Percentiles rank a stretch among this genome's conserved stretches.
phyloP scores from a whole-genome alignment of 306 rosid species.

The Prunus mume region DNA sequence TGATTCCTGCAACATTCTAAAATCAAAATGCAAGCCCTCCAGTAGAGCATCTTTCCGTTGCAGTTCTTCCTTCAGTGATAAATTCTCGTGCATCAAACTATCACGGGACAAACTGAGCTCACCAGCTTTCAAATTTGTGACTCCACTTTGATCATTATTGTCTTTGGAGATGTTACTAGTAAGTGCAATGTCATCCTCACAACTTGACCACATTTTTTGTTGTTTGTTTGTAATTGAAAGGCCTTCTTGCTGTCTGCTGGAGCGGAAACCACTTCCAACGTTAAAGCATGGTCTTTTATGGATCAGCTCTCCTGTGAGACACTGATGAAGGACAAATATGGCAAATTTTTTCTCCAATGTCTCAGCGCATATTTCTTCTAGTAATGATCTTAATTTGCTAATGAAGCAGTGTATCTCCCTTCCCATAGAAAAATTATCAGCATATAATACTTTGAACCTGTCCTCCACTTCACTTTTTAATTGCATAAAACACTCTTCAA shows the following conservation, averaged over 20 bases:
- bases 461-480: slow-evolving; percentile 62
- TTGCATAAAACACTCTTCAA: slow-evolving; percentile 60
- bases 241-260: slow-evolving; percentile 30
- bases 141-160: slow-evolving; percentile 25
- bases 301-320: slow-evolving; percentile 36
- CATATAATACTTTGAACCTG: slow-evolving; percentile 38
- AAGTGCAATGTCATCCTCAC: slow-evolving; percentile 24
- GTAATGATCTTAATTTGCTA: slow-evolving; percentile 43
- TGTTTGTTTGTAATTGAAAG: slow-evolving; percentile 9
- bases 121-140: slow-evolving; percentile 32
- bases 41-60: slow-evolving; percentile 68
- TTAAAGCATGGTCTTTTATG: slow-evolving; percentile 25
- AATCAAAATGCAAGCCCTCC: slow-evolving; percentile 88
- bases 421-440: slow-evolving; percentile 45
- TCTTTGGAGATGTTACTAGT: slow-evolving; percentile 18
- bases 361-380: slow-evolving; percentile 58
- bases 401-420: slow-evolving; percentile 42
- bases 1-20: slow-evolving; percentile 83
- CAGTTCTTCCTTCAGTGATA: slow-evolving; percentile 63
- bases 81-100: slow-evolving; percentile 44
- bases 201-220: slow-evolving; percentile 29
- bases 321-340: slow-evolving; percentile 52
- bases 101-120: slow-evolving; percentile 40
- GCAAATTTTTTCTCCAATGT: slow-evolving; percentile 46
- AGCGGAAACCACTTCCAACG: slow-evolving; percentile 24